Conservation (phyloP, 2,329 filamentous ascomycete genomes). For the Neopestalotiopsis clavispora region DNA sequence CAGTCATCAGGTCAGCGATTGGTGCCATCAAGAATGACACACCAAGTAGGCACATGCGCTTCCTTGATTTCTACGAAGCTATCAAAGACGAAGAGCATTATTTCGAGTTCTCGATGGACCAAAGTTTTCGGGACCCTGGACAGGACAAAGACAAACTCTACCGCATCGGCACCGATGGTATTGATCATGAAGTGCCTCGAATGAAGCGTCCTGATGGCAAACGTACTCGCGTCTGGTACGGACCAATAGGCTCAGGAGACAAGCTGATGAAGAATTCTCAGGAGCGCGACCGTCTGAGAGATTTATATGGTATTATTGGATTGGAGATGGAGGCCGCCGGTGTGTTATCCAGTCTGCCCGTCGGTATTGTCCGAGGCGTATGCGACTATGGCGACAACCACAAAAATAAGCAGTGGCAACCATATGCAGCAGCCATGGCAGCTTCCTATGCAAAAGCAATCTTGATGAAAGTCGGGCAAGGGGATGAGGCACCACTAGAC, state of each 20-base stretch:
- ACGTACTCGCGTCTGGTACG: constrained; percentile 40
- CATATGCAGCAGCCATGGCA: constrained; percentile 40
- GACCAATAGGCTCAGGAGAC: constrained; percentile 38
- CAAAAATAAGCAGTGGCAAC: constrained; percentile 41
- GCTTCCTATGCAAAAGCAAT: constrained; percentile 27
- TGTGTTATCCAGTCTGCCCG: constrained; percentile 36
- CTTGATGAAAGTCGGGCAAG: background rate
- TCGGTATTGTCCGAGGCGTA: constrained; percentile 37
- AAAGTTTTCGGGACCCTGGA: constrained; percentile 37
- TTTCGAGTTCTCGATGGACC: background rate
- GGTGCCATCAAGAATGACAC: constrained; percentile 33
- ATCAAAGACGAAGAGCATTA: constrained; percentile 30
- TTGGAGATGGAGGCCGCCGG: constrained; percentile 36
- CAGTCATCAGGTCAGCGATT: constrained; percentile 40
- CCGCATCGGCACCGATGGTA: constrained; percentile 16
- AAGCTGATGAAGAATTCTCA: constrained; percentile 34
- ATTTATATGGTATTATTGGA: constrained; percentile 34
- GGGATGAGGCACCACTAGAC: background rate
- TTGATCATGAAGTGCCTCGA: constrained; percentile 20
- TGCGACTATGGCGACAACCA: constrained; percentile 40
- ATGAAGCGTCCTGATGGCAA: constrained; percentile 20
- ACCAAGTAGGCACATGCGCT: constrained; percentile 25
- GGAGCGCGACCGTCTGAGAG: constrained; percentile 19
- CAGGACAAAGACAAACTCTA: constrained; percentile 35
- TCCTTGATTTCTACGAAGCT: constrained; percentile 29